A percentile compares a stretch with the other conserved stretches of the same genome.
Conservation (phyloP, 768 basidiomycete genomes). For the Xerocomellus chrysenteron region DNA sequence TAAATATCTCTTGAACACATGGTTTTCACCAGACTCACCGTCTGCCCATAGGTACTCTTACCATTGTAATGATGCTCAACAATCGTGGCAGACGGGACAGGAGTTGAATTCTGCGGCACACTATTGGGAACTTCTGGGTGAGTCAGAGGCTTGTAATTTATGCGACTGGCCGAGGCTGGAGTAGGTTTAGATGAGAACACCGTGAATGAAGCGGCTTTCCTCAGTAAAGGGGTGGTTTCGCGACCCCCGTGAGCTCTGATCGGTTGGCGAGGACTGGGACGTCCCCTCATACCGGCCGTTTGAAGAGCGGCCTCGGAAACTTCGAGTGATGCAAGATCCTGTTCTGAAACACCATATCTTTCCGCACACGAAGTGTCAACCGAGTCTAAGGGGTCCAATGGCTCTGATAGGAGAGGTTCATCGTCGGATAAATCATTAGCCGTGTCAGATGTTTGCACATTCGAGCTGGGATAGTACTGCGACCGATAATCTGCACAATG, state of each 20-base stretch:
- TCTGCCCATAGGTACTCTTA: constrained; percentile 72
- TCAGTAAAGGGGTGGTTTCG: constrained; percentile 42
- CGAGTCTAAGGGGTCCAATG: background rate
- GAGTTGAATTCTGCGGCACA: constrained; percentile 2
- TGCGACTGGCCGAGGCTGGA: background rate
- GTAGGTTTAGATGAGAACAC: constrained; percentile 7
- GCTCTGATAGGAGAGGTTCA: constrained; percentile 5
- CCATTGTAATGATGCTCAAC: constrained; percentile 40
- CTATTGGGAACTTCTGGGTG: background rate
- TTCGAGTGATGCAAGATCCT: constrained; percentile 2
- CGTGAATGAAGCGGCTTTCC: constrained; percentile 38
- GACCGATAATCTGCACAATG: constrained; percentile 57
- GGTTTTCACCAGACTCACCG: constrained; percentile 40
- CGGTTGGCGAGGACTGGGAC: background rate
- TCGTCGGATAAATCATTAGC: constrained; percentile 41
- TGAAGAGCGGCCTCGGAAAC: constrained; percentile 20
- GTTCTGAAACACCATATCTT: constrained; percentile 7
- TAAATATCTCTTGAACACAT: background rate
- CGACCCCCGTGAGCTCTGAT: background rate
- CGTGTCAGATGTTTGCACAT: constrained; percentile 49
- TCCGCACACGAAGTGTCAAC: background rate
- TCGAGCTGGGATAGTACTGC: constrained; percentile 64
- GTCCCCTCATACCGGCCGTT: constrained; percentile 17
- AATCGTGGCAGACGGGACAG: background rate
- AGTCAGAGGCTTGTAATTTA: background rate